Evolutionary conservation across 2,329 filamentous ascomycete species (phyloP).

Genomic region (Sporothrix mexicana): DNA sequence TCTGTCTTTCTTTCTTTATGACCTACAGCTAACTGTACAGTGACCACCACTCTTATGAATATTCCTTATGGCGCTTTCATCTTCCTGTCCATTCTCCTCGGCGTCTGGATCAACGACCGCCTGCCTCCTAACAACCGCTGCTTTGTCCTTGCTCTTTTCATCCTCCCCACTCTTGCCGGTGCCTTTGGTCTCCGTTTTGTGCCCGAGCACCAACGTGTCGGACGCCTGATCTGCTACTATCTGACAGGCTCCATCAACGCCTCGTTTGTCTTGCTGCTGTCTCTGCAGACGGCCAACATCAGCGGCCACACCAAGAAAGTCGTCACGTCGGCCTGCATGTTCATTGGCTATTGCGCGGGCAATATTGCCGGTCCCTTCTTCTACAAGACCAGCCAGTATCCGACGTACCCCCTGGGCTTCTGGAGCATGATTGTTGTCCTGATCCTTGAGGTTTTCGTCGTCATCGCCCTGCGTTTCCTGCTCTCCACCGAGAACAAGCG

Average conservation of each 20-base stretch:
- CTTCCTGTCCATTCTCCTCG: conserved; percentile 64
- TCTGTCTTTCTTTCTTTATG: conserved; percentile 58
- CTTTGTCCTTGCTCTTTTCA: conserved; percentile 60
- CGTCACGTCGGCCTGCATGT: conserved; percentile 33
- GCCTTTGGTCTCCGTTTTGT: conserved; percentile 64
- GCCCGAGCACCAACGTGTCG: conserved; percentile 55
- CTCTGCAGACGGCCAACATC: conserved; percentile 56
- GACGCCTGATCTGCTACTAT: conserved; percentile 61
- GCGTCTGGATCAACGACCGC: conserved; percentile 51
- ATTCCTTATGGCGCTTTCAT: conserved; percentile 54
- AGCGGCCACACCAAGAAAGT: conserved; percentile 67
- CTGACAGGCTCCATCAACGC: conserved; percentile 50
- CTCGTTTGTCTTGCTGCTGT: conserved; percentile 50
- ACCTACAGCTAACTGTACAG: background rate
- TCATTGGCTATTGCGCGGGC: conserved; percentile 48
- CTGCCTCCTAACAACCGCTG: conserved; percentile 57
- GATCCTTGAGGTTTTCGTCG: conserved; percentile 48
- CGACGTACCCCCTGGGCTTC: conserved; percentile 49
- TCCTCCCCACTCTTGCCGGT: conserved; percentile 65
- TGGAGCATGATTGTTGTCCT: conserved; percentile 51
- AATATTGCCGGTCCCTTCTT: conserved; percentile 70
- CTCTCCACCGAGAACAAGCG: conserved; percentile 51
- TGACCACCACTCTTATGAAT: conserved; percentile 48
- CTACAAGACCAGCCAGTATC: conserved; percentile 59
- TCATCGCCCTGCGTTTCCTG: conserved; percentile 49